Base-by-base conservation (phyloP, 179 eudicot genomes). In the Drosera spatulata region DNA sequence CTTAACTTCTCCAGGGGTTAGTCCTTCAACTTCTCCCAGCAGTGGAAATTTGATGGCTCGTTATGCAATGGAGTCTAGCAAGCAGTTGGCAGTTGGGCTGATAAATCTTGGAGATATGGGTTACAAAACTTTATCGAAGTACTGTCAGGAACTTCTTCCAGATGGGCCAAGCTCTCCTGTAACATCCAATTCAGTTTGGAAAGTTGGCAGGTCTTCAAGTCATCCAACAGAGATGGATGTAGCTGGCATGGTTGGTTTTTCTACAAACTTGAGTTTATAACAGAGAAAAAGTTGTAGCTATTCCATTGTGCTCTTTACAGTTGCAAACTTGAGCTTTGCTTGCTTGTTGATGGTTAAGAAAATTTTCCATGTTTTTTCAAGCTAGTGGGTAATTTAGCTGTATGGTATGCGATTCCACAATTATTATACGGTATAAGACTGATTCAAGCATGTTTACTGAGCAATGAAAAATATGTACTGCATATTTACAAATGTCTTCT, bases 1-100 rank as follows among this genome's bases (percentile, higher is more conserved):
- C 69, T 81, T 94, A 39, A 85, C 86, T 39, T 88, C 99, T 73
- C 93, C 99, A 51, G 95, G 96, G 62, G 87, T 77, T 64, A 94
- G 97, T 61, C 99, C 97, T 68, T 90, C 97, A 50, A 94, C 99
- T 57, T 94, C 95, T 55, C 96, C 98, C 44, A 74, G 87, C 42
- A 82, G 65, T 77, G 95, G 98, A 56, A 79, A 64, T 72, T 69
- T 89, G 71, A 71, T 93, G 69, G 96, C 96, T 59, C 83, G 95
- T 57, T 86, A 86, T 73, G 33, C 33, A 22, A 22, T 22, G 33
- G 33, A 22, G 33, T 22, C 33, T 22, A 22, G 33, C 33, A 22
- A 86, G 81, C 96, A 93, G 39, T 70, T 93, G 65, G 99, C 99
- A 43, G 57, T 79, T 42, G 98, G 98, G 53, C 57, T 91, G 60